Percentiles rank a stretch among this genome's conserved stretches.
These are phyloP conservation scores for Symbiotaphrina buchneri DNA, from an alignment of 495 filamentous ascomycete species.

Conservation along the genomic window DNA sequence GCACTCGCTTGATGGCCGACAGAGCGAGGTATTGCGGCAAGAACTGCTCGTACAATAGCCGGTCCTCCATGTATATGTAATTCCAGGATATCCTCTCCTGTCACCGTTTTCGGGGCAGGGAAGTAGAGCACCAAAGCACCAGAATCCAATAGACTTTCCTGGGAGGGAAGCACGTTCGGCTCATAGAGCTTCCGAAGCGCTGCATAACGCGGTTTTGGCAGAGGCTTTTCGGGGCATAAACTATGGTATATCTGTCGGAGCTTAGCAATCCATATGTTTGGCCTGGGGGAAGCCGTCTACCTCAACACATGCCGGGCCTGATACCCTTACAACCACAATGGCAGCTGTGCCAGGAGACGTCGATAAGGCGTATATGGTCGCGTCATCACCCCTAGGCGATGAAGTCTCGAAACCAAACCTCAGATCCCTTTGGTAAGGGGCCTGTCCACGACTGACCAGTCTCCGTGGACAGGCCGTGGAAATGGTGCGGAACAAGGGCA, in stretches of 20 bases:
- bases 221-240: conserved; percentile 41
- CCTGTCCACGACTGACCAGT: no score
- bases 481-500: no score
- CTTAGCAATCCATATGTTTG: conserved; percentile 6
- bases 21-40: conserved; percentile 41
- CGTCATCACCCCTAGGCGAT: conserved; percentile 5
- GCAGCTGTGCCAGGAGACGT: conserved; percentile 71
- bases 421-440: no score
- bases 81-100: conserved; percentile 82
- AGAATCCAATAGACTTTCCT: conserved; percentile 45
- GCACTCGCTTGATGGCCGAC: conserved; percentile 8
- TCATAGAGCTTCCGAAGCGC: conserved; percentile 54
- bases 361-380: conserved; percentile 82
- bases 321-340: conserved; percentile 79
- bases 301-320: conserved; percentile 50
- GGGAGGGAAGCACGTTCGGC: conserved; percentile 18
- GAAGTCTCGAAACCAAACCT: no score
- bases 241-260: conserved; percentile 44
- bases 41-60: conserved; percentile 67
- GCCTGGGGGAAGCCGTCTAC: conserved; percentile 19
- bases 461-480: no score
- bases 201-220: conserved; percentile 55
- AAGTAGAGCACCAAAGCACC: conserved; percentile 75
- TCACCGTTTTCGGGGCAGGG: conserved; percentile 60
- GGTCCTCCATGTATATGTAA: conserved; percentile 85